phyloP scores from a whole-genome alignment of 1,139 yeast genomes.

The Magnusiomyces suaveolens region DNA sequence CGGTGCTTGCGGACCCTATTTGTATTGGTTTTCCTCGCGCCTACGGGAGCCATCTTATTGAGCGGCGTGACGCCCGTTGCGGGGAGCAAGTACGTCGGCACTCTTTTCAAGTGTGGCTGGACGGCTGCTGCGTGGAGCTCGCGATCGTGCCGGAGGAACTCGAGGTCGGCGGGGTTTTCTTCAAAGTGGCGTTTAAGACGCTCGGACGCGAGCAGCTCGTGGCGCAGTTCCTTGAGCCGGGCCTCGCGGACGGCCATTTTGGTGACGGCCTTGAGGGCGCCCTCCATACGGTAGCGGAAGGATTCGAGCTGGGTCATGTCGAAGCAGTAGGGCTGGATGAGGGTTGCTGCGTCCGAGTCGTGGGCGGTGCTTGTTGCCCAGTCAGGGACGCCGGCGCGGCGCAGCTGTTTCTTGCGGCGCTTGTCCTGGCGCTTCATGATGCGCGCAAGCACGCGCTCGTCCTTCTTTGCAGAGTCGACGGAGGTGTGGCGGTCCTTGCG shows the following conservation, averaged over 20 bases:
- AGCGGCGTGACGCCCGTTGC: constrained; percentile 48
- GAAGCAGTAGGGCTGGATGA: constrained; percentile 68
- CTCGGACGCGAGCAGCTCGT: constrained; percentile 80
- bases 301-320: constrained; percentile 91
- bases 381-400: constrained; percentile 14
- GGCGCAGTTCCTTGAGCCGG: constrained; percentile 77
- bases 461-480: constrained; percentile 61
- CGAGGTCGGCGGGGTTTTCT: constrained; percentile 94
- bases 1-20: constrained; percentile 37
- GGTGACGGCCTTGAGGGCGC: constrained; percentile 93
- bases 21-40: constrained; percentile 53
- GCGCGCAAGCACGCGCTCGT: constrained; percentile 73
- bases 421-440: constrained; percentile 70
- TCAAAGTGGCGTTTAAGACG: constrained; percentile 90
- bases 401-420: constrained; percentile 48
- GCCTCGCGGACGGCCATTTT: constrained; percentile 88
- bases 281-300: constrained; percentile 93
- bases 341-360: constrained; percentile 25
- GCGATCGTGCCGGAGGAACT: constrained; percentile 81
- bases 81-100: constrained; percentile 86
- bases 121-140: constrained; percentile 75
- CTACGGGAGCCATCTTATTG: constrained; percentile 41
- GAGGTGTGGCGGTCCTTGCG: constrained; percentile 71
- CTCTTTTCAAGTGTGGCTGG: constrained; percentile 79
- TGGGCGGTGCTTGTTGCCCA: constrained; percentile 13